Base-by-base conservation (phyloP, 2,329 filamentous ascomycete genomes). In the Aspergillus tanneri region DNA sequence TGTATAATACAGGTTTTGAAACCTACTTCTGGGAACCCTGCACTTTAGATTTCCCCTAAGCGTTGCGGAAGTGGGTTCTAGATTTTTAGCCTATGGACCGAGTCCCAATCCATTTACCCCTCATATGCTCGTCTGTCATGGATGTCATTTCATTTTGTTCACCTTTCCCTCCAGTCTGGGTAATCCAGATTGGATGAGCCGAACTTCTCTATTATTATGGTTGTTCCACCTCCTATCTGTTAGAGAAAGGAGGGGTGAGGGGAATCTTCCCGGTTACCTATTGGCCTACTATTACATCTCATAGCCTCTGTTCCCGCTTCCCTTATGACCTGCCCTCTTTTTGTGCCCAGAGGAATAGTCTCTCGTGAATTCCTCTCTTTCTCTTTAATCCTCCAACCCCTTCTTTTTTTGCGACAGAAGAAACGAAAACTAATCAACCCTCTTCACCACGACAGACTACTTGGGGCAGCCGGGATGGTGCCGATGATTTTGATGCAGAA, bases 381-480 rank as follows among this genome's bases (percentile, higher is more conserved):
- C n/a, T n/a, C n/a, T 42, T 30, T 37, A 11, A 23, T 34, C 4
- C 23, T 25, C 46, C 24, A n/a, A 8, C n/a, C 27, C 5, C 16
- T 27, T 19, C 6, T 1, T 14, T 43, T 12, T 23, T 43, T 18
- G n/a, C n/a, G 9, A 9, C 19, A 14, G 28, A n/a, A 12, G n/a
- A 7, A 32, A 32, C n/a, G 28, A 32, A 4, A 14, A 16, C 30
- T 34, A 34, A 34, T 34, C 6, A 4, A 18, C 9, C 19, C 19
- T 18, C 10, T 11, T 11, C 14, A 7, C n/a, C 28, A 25, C 41
- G 43, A 49, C 66, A 96, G 91, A 96, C 91, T 36, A 92, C 90
- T 43, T 96, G 91, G 91, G 91, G 91, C 65, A 96, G 90, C 72
- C 86, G 91, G 71, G 88, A 90, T 61, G 91, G 93, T 61, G 91